Conservation (phyloP, 2,329 filamentous ascomycete species). For the Phialophora tarda region DNA sequence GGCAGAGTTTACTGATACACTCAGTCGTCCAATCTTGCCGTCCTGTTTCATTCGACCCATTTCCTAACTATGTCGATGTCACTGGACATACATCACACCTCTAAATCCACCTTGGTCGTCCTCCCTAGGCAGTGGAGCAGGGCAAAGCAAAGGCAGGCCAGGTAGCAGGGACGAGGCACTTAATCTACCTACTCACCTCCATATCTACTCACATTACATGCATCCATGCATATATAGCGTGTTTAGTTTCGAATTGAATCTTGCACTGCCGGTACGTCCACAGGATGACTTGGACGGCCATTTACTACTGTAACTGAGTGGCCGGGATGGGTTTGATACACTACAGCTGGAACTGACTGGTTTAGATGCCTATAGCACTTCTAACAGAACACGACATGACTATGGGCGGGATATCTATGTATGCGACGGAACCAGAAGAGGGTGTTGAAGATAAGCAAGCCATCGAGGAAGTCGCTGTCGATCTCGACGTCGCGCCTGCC, state of each 20-base stretch:
- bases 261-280: neutral
- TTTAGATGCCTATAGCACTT: neutral
- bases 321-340: neutral
- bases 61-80: neutral
- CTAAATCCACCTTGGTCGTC: too few relatives aligned
- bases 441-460: neutral
- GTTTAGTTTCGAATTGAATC: too few relatives aligned
- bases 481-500: neutral
- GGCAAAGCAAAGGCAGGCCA: too few relatives aligned
- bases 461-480: neutral
- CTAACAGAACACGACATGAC: neutral
- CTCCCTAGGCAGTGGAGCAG: too few relatives aligned
- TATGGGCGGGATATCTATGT: neutral
- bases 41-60: neutral
- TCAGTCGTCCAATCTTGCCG: neutral
- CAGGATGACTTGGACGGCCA: neutral
- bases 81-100: neutral
- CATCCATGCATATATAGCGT: constrained; percentile 10
- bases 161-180: too few relatives aligned
- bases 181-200: too few relatives aligned
- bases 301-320: neutral
- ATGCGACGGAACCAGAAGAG: neutral
- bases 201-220: neutral
- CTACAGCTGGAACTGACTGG: neutral
- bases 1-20: neutral